These are phyloP conservation scores for Diaporthe citri DNA, from an alignment of 2,329 filamentous ascomycete species.

Conservation along the genomic window DNA sequence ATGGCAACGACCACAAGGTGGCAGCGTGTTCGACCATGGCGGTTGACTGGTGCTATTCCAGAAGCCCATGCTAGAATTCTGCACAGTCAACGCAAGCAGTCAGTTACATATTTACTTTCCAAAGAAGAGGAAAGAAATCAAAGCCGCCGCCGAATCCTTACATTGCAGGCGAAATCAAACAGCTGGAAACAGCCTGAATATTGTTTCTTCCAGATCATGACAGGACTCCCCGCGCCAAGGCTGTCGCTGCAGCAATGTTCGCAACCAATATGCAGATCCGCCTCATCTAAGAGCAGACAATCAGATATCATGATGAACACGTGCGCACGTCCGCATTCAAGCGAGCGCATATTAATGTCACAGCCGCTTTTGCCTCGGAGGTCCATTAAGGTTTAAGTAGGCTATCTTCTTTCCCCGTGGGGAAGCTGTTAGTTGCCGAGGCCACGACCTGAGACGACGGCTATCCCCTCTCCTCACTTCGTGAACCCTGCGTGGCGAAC, in stretches of 20 bases:
- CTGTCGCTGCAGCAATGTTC: background rate
- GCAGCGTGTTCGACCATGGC: no score
- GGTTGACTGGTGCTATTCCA: no score
- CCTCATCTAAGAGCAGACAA: background rate
- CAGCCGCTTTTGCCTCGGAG: background rate
- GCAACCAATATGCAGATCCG: background rate
- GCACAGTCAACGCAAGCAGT: background rate
- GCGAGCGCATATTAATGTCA: background rate
- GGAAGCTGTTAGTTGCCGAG: slow-evolving; percentile 1
- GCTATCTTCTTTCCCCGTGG: background rate
- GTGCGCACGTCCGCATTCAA: background rate
- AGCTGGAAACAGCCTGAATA: background rate
- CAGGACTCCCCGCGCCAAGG: background rate
- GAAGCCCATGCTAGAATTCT: background rate
- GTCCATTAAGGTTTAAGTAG: slow-evolving; percentile 14
- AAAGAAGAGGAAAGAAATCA: background rate
- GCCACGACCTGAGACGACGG: background rate
- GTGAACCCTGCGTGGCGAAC: background rate
- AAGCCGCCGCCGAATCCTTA: background rate
- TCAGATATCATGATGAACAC: background rate
- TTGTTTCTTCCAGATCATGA: background rate
- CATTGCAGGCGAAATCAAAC: background rate
- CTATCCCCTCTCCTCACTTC: background rate
- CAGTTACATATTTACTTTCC: background rate
- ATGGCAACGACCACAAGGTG: no score